Conservation (phyloP, 2,329 filamentous ascomycete species). For the Plectosphaerella cucumerina region DNA sequence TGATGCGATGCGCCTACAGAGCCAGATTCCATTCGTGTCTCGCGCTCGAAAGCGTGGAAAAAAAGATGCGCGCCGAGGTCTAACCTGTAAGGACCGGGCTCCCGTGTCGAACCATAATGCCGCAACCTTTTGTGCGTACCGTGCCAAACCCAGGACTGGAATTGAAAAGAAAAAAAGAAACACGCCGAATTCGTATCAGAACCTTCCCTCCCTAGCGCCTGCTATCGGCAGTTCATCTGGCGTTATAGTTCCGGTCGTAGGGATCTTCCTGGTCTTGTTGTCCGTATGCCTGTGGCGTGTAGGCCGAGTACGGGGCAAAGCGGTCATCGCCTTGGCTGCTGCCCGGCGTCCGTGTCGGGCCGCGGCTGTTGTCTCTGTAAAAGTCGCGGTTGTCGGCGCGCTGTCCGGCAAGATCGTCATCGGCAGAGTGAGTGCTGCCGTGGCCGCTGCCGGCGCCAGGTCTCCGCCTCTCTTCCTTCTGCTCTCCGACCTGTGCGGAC, state of each 20-base stretch:
- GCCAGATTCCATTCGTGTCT: too few relatives aligned
- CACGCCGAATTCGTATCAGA: too few relatives aligned
- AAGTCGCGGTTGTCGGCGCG: background rate
- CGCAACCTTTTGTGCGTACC: too few relatives aligned
- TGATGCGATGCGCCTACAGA: too few relatives aligned
- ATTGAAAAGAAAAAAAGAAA: too few relatives aligned
- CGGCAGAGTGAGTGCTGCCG: background rate
- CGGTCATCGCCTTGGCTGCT: background rate
- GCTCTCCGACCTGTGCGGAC: background rate
- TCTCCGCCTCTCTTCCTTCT: background rate
- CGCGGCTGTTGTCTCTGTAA: background rate
- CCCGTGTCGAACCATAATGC: too few relatives aligned
- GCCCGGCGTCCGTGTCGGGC: background rate
- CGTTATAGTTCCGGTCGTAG: background rate
- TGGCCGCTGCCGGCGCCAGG: background rate
- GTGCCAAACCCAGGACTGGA: too few relatives aligned
- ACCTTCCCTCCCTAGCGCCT: too few relatives aligned
- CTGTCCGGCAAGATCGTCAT: background rate
- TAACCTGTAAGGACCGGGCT: too few relatives aligned
- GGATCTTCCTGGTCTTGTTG: background rate
- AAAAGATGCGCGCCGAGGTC: too few relatives aligned
- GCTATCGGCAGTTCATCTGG: background rate
- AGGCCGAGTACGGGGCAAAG: background rate
- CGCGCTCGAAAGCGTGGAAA: too few relatives aligned
- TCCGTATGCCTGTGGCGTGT: background rate